These are phyloP conservation scores for Beauveria caledonica DNA, from an alignment of 2,329 filamentous ascomycete genomes.

Conservation along the genomic window DNA sequence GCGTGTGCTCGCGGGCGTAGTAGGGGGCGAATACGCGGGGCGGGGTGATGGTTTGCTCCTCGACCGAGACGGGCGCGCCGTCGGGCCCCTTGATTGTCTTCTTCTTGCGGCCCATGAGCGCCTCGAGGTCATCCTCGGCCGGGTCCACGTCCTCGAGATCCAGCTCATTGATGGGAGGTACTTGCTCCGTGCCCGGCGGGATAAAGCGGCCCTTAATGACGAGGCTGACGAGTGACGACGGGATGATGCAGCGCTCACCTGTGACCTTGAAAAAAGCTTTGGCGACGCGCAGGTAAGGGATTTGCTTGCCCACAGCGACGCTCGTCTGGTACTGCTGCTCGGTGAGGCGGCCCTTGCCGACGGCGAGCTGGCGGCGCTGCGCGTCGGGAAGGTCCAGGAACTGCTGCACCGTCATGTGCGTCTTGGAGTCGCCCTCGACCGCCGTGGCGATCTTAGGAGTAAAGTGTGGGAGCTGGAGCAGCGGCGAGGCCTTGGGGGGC, in stretches of 20 bases:
- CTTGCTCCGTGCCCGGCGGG: conserved; percentile 68
- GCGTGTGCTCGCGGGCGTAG: conserved; percentile 80
- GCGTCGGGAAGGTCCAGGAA: conserved; percentile 80
- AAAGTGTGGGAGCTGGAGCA: conserved; percentile 87
- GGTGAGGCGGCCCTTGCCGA: conserved; percentile 62
- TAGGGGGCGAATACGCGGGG: conserved; percentile 88
- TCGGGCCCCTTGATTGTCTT: conserved; percentile 55
- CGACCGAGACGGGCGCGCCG: conserved; percentile 47
- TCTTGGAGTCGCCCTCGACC: conserved; percentile 67
- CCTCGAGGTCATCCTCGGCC: conserved; percentile 84
- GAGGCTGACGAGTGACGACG: conserved; percentile 84
- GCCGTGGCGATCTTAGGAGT: conserved; percentile 57
- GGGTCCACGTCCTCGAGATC: conserved; percentile 90
- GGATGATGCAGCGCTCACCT: conserved; percentile 87
- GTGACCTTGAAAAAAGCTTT: conserved; percentile 98
- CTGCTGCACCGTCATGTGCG: conserved; percentile 70
- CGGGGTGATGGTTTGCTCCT: conserved; percentile 61
- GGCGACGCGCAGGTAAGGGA: conserved; percentile 76
- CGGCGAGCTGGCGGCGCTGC: conserved; percentile 61
- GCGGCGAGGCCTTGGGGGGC: conserved; percentile 71
- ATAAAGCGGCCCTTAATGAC: conserved; percentile 93
- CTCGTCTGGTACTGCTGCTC: conserved; percentile 70
- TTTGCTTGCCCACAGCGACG: conserved; percentile 68
- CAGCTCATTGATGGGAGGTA: conserved; percentile 65
- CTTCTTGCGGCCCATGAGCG: conserved; percentile 70